Conservation (phyloP, 2,329 filamentous ascomycete species). For the Bisporella sp. region DNA sequence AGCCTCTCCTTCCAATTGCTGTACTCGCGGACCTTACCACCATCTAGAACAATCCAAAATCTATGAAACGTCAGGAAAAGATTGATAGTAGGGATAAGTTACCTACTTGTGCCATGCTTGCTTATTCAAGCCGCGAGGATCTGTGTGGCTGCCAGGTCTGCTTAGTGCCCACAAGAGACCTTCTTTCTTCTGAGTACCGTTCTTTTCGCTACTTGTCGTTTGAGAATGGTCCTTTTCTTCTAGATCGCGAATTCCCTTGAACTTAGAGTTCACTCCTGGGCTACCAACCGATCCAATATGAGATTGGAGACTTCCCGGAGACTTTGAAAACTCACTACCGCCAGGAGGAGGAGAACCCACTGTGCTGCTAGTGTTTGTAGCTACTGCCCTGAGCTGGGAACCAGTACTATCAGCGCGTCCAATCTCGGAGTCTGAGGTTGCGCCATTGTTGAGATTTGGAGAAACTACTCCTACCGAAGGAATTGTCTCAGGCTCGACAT, state of each 20-base stretch:
- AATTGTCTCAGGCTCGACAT: conserved; percentile 61
- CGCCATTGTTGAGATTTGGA: conserved; percentile 23
- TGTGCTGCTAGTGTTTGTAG: conserved; percentile 33
- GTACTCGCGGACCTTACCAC: conserved; percentile 94
- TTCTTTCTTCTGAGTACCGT: conserved; percentile 75
- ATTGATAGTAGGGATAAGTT: not conserved
- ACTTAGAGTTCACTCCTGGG: conserved; percentile 51
- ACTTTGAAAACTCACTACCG: conserved; percentile 36
- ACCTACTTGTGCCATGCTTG: conserved; percentile 97
- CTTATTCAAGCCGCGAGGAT: conserved; percentile 92
- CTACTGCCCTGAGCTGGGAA: conserved; percentile 53
- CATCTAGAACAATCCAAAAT: conserved; percentile 97
- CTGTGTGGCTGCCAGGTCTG: conserved; percentile 85
- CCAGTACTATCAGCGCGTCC: conserved; percentile 68
- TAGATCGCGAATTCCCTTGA: conserved; percentile 87
- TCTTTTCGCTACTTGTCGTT: conserved; percentile 45
- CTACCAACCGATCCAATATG: conserved; percentile 35
- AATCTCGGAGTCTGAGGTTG: conserved; percentile 57
- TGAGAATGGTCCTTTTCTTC: conserved; percentile 70
- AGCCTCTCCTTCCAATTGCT: conserved; percentile 99
- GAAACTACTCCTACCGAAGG: conserved; percentile 32
- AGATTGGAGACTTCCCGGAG: conserved; percentile 47
- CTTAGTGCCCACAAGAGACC: conserved; percentile 92
- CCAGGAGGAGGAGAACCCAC: conserved; percentile 25
- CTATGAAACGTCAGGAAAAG: conserved; percentile 35